Base-by-base conservation (phyloP, 768 basidiomycete species). In the Lentinula aciculospora region DNA sequence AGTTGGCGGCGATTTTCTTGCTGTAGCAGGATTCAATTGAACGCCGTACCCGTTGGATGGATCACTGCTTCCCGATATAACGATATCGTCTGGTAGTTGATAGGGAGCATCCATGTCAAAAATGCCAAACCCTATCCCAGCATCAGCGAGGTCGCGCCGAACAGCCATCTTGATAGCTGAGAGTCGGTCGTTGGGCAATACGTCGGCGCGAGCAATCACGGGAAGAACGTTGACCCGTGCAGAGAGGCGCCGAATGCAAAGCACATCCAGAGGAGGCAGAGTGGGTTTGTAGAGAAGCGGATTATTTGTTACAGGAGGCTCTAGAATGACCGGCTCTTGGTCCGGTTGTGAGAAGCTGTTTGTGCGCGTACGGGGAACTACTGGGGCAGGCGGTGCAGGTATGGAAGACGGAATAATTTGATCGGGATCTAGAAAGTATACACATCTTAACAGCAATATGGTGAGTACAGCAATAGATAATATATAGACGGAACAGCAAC, bases 361-460 rank as follows among this genome's bases (percentile, higher is more conserved):
- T 61, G 79, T 81, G 63, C 85, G 88, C 48, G 86, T 71, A 60
- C 89, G 82, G 63, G 86, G 75, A 62, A 88, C 80, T 61, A 83
- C 76, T 42, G 88, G 51, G 44, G 77, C 84, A 58, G 86, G 84
- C 40, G 83, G 86, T 23, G 79, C 81, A 61, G 86, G 76, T 44
- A 84, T 82, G 56, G 82, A 77, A 32, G 85, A 86, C 57, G 88
- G 88, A 59, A 89, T 78, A 64, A 92, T 89, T 69, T 78, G 68
- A 76, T 89, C 88, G 56, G 91, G 91, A 79, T 92, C 88, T 72
- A 93, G 75, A 73, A 93, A 89, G 74, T 93, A 93, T 59, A 93
- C 84, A 66, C 90, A 92, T 59, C 90, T 92, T 72, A 37, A 34
- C 21, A 25, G 15, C 27, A 8, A 19, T 45, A 2, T 10, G n/a